These are phyloP conservation scores for Neonectria hederae DNA, from an alignment of 2,329 filamentous ascomycete genomes.

Conservation along the genomic window DNA sequence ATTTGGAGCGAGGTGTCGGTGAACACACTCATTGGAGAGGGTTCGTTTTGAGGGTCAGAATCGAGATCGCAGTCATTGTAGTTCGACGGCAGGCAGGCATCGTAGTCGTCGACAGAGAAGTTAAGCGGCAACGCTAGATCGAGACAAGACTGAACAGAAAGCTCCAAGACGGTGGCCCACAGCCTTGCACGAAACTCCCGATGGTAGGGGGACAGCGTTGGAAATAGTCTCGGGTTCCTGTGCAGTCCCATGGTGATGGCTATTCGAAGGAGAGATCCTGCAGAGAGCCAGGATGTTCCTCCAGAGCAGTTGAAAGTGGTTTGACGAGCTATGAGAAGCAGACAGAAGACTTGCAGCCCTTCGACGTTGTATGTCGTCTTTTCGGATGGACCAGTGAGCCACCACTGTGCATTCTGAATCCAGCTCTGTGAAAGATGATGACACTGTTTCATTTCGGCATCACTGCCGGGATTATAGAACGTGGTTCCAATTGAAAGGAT, in stretches of 20 bases:
- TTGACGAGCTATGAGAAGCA: conserved; percentile 38
- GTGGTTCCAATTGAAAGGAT: conserved; percentile 39
- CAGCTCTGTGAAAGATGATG: conserved; percentile 35
- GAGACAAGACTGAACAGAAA: conserved; percentile 36
- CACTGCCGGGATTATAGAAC: conserved; percentile 26
- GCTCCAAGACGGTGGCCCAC: conserved; percentile 39
- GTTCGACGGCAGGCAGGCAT: conserved; percentile 34
- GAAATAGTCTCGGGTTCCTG: conserved; percentile 35
- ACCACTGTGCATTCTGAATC: conserved; percentile 43
- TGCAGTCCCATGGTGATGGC: conserved; percentile 42
- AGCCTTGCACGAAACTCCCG: conserved; percentile 35
- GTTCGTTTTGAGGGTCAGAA: conserved; percentile 1
- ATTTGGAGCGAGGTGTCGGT: conserved; percentile 40
- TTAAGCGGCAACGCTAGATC: conserved; percentile 38
- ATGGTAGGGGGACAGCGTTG: conserved; percentile 31
- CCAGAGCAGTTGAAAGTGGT: conserved; percentile 41
- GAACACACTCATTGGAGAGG: conserved; percentile 20
- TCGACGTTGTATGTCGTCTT: conserved; percentile 40
- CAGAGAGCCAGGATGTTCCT: conserved; percentile 40
- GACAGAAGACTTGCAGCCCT: conserved; percentile 38
- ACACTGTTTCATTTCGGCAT: conserved; percentile 27
- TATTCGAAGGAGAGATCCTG: conserved; percentile 35
- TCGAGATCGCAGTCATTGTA: conserved; percentile 38
- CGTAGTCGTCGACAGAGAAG: conserved; percentile 31
- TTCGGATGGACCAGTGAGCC: conserved; percentile 39